Evolutionary conservation across 1,139 yeast genomes (phyloP), one percentile per base, ranked within the genome.

Genomic region (Blastobotrys persicus): DNA sequence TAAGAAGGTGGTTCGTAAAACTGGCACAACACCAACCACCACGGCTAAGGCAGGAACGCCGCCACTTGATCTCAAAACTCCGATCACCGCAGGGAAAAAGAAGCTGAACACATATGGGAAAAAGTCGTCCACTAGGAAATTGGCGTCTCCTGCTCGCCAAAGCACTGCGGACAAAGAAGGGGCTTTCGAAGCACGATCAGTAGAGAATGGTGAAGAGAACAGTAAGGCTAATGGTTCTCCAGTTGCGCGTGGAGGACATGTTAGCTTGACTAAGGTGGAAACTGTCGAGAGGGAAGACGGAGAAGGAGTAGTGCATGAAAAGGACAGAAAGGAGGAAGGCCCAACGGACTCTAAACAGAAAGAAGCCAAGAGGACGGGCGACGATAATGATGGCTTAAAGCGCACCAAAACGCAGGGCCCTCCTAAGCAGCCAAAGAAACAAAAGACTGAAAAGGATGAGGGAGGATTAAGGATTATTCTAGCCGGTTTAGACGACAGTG

Each of bases 1-100:
- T 5, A 42, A 37, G 5, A 50, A 48, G 38, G 51, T 50, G 18
- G 37, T 38, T 31, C 34, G 32, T 26, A 28, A 48, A 14, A 46
- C 39, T 34, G 34, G 18, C 4, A n/a, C n/a, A n/a, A n/a, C n/a
- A n/a, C n/a, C n/a, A 23, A 23, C 28, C 9, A 5, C 28, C 28
- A 23, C 9, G 9, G 28, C 9, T 23, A 23, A 23, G 28, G 28
- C 28, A 9, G 28, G 28, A 23, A 37, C 41, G 4, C 41, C 41
- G 3, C 19, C 41, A 3, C 19, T 37, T n/a, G 41, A 37, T 19
- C 41, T 37, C 13, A 37, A 18, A 12, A 37, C 41, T 5, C 41
- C 41, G 28, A 5, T 23, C 28, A 23, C 28, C 9, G 23, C 28
- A 13, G 6, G 28, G 4, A 37, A 37, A 14, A 37, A 19, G 19